A percentile compares a stretch with the other conserved stretches of the same genome.
Conservation (phyloP, 2,329 filamentous ascomycete genomes). For the Thielaviopsis populi region DNA sequence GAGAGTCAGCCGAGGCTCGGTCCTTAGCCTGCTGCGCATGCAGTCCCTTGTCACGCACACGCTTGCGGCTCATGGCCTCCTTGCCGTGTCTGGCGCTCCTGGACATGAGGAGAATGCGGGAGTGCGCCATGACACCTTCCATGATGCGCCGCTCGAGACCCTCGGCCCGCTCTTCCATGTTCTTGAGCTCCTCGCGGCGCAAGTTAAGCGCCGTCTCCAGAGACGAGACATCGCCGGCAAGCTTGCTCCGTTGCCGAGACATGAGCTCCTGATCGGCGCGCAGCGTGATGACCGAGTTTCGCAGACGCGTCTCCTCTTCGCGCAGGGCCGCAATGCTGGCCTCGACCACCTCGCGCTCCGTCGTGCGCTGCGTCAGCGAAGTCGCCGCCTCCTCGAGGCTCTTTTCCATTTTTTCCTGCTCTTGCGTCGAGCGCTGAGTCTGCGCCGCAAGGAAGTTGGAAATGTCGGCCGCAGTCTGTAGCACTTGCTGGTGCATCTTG, state of each 20-base stretch:
- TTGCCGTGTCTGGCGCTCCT: constrained; percentile 38
- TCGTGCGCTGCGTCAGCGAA: constrained; percentile 60
- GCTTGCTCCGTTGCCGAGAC: constrained; percentile 58
- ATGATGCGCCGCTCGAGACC: constrained; percentile 80
- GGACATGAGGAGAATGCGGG: constrained; percentile 70
- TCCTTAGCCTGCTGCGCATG: constrained; percentile 14
- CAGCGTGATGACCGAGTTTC: constrained; percentile 41
- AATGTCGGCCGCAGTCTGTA: constrained; percentile 69
- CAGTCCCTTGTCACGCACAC: constrained; percentile 26
- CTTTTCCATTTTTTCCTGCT: constrained; percentile 64
- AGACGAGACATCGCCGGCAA: constrained; percentile 75
- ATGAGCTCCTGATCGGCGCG: constrained; percentile 61
- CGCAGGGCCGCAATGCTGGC: constrained; percentile 36
- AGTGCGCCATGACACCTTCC: constrained; percentile 92
- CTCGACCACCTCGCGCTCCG: constrained; percentile 48
- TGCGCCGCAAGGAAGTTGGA: constrained; percentile 67
- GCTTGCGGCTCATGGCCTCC: constrained; percentile 45
- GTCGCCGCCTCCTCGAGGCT: constrained; percentile 66
- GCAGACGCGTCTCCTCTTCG: constrained; percentile 39
- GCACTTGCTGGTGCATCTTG: constrained; percentile 56
- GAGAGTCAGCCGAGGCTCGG: constrained; percentile 16
- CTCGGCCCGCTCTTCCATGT: constrained; percentile 83
- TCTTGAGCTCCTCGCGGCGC: constrained; percentile 75
- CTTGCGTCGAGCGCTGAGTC: constrained; percentile 57
- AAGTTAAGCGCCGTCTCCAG: constrained; percentile 81